Evolutionary conservation across 2,329 filamentous ascomycete genomes (phyloP).

Genomic region (Epicoccum nigrum): DNA sequence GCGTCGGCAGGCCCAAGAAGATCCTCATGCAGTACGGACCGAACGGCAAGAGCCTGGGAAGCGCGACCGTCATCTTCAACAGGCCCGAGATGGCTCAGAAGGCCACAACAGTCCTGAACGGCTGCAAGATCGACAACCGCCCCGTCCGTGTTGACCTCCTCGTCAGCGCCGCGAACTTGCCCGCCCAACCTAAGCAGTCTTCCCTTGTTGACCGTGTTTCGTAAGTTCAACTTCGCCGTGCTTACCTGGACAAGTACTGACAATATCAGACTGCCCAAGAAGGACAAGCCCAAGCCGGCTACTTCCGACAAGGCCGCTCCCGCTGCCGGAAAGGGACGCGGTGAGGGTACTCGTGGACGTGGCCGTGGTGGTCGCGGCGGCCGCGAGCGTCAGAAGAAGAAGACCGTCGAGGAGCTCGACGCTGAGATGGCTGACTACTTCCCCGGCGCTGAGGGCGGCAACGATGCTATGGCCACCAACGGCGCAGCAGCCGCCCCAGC

Average conservation of each 20-base stretch:
- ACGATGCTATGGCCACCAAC: conserved; percentile 54
- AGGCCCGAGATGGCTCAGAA: conserved; percentile 82
- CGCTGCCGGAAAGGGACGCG: conserved; percentile 52
- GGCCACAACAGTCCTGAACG: conserved; percentile 83
- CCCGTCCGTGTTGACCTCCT: conserved; percentile 97
- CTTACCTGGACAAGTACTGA: conserved; percentile 8
- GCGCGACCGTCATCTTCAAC: conserved; percentile 86
- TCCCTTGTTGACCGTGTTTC: conserved; percentile 80
- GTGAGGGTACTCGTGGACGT: conserved; percentile 49
- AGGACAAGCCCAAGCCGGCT: conserved; percentile 70
- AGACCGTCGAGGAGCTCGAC: conserved; percentile 94
- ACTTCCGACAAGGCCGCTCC: conserved; percentile 72
- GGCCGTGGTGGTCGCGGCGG: conserved; percentile 53
- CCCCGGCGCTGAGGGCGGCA: conserved; percentile 55
- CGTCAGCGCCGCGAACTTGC: conserved; percentile 75
- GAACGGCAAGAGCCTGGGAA: conserved; percentile 87
- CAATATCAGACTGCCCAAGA: conserved; percentile 66
- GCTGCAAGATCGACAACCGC: conserved; percentile 84
- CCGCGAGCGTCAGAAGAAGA: conserved; percentile 73
- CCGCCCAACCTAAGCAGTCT: conserved; percentile 71
- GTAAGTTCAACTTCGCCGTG: conserved; percentile 55
- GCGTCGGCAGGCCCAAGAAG: conserved; percentile 88
- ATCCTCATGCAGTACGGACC: conserved; percentile 93
- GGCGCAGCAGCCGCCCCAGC: conserved; percentile 53
- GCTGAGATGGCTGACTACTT: conserved; percentile 99